Conservation (phyloP, 345 rosid genomes). For the Camelina neglecta region DNA sequence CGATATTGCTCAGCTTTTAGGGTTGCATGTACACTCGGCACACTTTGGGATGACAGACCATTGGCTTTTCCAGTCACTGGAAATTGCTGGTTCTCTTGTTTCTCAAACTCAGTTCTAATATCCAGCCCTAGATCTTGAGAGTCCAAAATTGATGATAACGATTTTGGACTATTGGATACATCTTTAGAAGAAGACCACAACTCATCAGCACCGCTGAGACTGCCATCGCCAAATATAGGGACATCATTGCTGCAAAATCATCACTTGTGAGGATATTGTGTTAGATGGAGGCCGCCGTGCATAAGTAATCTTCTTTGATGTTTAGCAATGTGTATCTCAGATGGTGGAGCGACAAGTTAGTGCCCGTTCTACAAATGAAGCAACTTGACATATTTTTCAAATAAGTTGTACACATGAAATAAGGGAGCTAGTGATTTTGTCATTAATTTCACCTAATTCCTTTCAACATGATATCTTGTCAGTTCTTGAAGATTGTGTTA, state of each 20-base stretch:
- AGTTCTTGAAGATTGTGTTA: background rate
- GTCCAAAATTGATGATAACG: constrained; percentile 54
- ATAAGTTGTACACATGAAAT: background rate
- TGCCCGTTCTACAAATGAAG: constrained; percentile 5
- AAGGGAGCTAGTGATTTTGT: background rate
- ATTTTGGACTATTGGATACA: constrained; percentile 55
- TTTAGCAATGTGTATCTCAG: background rate
- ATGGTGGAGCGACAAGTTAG: background rate
- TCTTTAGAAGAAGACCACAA: constrained; percentile 81
- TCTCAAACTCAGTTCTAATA: constrained; percentile 56
- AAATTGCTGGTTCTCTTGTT: constrained; percentile 54
- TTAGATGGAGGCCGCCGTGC: constrained; percentile 54
- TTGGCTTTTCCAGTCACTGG: constrained; percentile 49
- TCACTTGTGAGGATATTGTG: constrained; percentile 87
- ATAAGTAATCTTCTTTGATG: constrained; percentile 10
- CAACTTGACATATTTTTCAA: background rate
- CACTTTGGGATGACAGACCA: constrained; percentile 51
- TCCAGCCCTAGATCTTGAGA: constrained; percentile 55
- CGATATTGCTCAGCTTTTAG: constrained; percentile 46
- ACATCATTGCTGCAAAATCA: constrained; percentile 96
- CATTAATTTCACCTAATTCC: background rate
- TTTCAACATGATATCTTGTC: background rate
- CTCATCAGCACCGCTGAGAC: constrained; percentile 67
- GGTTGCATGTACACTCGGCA: constrained; percentile 41
- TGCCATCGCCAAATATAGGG: constrained; percentile 76